phyloP scores from a whole-genome alignment of 2,329 filamentous ascomycete genomes.

The Fusarium abutilonis region DNA sequence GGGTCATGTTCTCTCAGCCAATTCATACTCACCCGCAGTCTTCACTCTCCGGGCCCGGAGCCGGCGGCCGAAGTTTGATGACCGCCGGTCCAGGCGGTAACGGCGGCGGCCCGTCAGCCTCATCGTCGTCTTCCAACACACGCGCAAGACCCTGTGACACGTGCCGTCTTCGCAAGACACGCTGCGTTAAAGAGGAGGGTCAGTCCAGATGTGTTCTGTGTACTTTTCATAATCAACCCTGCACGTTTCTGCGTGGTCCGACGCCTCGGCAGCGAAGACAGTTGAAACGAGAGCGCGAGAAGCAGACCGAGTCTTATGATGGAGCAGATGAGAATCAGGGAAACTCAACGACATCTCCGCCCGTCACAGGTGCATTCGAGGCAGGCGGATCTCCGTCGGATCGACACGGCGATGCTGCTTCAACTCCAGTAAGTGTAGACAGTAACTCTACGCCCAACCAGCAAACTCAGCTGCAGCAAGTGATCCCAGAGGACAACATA shows the following conservation, averaged over 20 bases:
- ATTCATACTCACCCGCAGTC: slow-evolving; percentile 32
- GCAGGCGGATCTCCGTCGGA: slow-evolving; percentile 37
- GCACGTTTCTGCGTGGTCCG: slow-evolving; percentile 66
- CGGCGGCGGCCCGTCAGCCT: slow-evolving; percentile 11
- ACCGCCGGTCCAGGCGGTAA: slow-evolving; percentile 11
- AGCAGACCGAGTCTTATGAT: slow-evolving; percentile 29
- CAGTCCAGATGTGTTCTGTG: slow-evolving; percentile 70
- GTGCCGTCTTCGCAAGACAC: slow-evolving; percentile 71
- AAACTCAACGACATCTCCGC: slow-evolving; percentile 31
- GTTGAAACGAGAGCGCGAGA: slow-evolving; percentile 37
- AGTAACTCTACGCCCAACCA: slow-evolving; percentile 25
- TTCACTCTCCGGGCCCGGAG: slow-evolving; percentile 30
- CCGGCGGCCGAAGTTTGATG: slow-evolving; percentile 11
- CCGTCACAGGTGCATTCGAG: slow-evolving; percentile 9
- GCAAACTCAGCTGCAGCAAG: slow-evolving; percentile 31
- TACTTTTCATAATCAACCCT: slow-evolving; percentile 73
- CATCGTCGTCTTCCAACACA: slow-evolving; percentile 12
- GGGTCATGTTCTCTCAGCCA: slow-evolving; percentile 42
- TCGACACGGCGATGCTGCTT: slow-evolving; percentile 41
- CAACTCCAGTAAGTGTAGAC: slow-evolving; percentile 41
- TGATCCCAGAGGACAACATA: slow-evolving; percentile 27
- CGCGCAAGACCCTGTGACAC: slow-evolving; percentile 67
- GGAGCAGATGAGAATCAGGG: slow-evolving; percentile 26
- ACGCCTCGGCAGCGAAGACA: slow-evolving; percentile 47
- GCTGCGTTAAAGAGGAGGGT: slow-evolving; percentile 70